phyloP scores from a whole-genome alignment of 257 asterid genomes.

The Eucommia ulmoides region DNA sequence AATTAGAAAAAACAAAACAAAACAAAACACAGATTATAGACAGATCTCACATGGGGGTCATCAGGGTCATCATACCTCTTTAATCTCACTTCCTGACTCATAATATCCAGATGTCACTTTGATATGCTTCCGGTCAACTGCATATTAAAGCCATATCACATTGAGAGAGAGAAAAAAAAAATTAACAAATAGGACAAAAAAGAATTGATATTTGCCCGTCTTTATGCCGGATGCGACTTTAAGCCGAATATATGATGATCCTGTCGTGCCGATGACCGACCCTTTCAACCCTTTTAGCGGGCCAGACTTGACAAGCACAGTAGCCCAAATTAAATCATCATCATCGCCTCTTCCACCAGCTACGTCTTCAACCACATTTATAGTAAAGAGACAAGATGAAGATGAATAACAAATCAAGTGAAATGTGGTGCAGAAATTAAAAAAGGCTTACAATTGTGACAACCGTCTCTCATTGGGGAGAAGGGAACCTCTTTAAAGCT shows the following conservation, averaged over 20 bases:
- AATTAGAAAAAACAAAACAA: no score
- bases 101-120: slow-evolving; percentile 79
- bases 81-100: slow-evolving; percentile 90
- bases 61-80: slow-evolving; percentile 86
- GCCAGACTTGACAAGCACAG: slow-evolving; percentile 66
- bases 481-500: slow-evolving; percentile 86
- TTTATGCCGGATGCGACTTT: slow-evolving; percentile 89
- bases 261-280: slow-evolving; percentile 72
- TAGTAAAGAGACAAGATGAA: slow-evolving; percentile 9
- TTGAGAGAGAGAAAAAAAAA: slow-evolving; percentile 2
- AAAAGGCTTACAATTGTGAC: slow-evolving; percentile 41
- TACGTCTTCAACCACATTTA: no score
- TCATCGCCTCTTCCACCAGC: slow-evolving; percentile 89
- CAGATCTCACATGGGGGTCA: slow-evolving; percentile 97
- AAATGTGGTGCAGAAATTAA: slow-evolving; percentile 1
- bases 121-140: slow-evolving; percentile 68
- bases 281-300: slow-evolving; percentile 88
- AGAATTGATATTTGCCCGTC: slow-evolving; percentile 47
- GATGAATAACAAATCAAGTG: background rate
- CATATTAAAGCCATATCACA: background rate
- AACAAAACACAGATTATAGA: no score
- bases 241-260: slow-evolving; percentile 68
- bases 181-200: slow-evolving; percentile 1
- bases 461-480: slow-evolving; percentile 78
- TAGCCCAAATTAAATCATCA: slow-evolving; percentile 63